phyloP scores from a whole-genome alignment of 2,329 filamentous ascomycete species.

The Epichloe coenophiala region DNA sequence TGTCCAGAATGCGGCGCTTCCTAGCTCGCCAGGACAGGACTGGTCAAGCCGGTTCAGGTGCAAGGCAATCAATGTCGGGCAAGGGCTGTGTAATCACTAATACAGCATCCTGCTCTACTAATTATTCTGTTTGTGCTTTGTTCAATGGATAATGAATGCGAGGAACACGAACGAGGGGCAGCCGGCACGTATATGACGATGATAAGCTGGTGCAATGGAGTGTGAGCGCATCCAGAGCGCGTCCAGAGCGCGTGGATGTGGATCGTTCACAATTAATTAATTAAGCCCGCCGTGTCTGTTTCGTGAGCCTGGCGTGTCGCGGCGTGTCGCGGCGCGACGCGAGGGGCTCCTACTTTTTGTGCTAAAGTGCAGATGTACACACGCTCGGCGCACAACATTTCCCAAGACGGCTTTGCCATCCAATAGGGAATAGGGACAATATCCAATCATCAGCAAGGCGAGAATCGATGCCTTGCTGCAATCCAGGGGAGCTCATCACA shows the following conservation, averaged over 20 bases:
- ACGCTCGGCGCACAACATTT: no score
- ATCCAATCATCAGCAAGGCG: neutral
- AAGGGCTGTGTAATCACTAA: no score
- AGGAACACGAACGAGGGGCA: neutral
- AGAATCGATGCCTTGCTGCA: neutral
- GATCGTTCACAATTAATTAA: constrained; percentile 16
- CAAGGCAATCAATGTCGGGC: neutral
- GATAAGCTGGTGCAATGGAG: neutral
- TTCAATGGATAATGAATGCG: neutral
- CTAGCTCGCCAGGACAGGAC: neutral
- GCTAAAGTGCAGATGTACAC: neutral
- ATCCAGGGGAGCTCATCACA: no score
- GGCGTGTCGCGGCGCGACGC: constrained; percentile 14
- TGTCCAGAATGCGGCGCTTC: neutral
- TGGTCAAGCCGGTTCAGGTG: neutral
- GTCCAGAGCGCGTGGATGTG: constrained; percentile 8
- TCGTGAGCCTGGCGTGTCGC: constrained; percentile 24
- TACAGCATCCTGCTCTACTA: neutral
- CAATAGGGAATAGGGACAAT: neutral
- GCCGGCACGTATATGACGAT: neutral
- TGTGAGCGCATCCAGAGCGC: neutral
- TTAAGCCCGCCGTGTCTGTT: constrained; percentile 30
- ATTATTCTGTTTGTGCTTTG: neutral
- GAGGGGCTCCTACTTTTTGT: neutral
- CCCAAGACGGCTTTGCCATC: no score